Conservation (phyloP, 176 grass and related monocot species). For the Zea mays region DNA sequence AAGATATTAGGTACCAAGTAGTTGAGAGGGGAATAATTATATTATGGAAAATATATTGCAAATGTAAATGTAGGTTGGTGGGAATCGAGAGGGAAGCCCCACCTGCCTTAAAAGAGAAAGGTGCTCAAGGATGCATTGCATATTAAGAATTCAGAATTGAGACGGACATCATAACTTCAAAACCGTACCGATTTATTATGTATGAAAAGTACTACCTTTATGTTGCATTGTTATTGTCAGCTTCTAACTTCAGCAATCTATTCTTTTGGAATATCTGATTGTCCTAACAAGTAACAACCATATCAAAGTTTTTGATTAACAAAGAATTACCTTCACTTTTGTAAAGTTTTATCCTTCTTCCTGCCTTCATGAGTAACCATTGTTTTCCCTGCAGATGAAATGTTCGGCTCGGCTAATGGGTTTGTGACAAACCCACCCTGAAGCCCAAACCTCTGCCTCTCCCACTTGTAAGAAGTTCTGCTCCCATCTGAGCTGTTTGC, state of each 20-base stretch:
- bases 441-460: slow-evolving; percentile 62
- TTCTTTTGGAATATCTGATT: slow-evolving; percentile 6
- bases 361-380: slow-evolving; percentile 45
- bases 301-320: slow-evolving; percentile 11
- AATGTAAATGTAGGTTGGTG: slow-evolving; percentile 37
- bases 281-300: slow-evolving; percentile 8
- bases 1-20: slow-evolving; percentile 37
- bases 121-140: slow-evolving; percentile 16
- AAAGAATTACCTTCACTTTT: slow-evolving; percentile 61
- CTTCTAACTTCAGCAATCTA: slow-evolving; percentile 13
- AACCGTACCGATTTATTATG: slow-evolving; percentile 23
- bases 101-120: slow-evolving; percentile 35
- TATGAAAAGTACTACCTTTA: slow-evolving; percentile 19
- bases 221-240: slow-evolving; percentile 23
- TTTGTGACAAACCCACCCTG: slow-evolving; percentile 81
- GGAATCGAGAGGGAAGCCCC: slow-evolving; percentile 44
- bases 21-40: slow-evolving; percentile 36
- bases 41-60: slow-evolving; percentile 17
- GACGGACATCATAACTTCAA: slow-evolving; percentile 29
- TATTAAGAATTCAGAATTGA: slow-evolving; percentile 33
- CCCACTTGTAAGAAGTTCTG: slow-evolving; percentile 66
- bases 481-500: slow-evolving; percentile 53
- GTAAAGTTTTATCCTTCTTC: slow-evolving; percentile 43
- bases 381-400: slow-evolving; percentile 43
- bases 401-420: slow-evolving; percentile 80